phyloP scores from a whole-genome alignment of 73 alveolate genomes.

The Paraurostyla sp. region DNA sequence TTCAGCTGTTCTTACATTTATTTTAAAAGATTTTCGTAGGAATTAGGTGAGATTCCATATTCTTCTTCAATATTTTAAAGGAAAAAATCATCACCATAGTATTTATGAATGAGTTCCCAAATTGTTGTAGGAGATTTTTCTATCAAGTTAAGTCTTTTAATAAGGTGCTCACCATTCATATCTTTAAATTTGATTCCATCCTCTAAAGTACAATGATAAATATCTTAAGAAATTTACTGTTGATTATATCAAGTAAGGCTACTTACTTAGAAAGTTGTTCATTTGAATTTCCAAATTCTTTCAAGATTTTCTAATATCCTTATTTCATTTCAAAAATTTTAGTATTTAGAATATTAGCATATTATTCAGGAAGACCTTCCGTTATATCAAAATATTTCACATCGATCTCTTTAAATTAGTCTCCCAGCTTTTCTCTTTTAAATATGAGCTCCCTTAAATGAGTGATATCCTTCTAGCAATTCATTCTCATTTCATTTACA shows the following conservation, averaged over 20 bases:
- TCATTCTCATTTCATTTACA: background rate
- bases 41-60: constrained; percentile 39
- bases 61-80: constrained; percentile 31
- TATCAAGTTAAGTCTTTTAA: background rate
- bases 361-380: constrained; percentile 1
- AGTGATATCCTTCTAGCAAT: constrained; percentile 27
- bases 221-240: background rate
- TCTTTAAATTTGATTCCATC: constrained; percentile 52
- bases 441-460: constrained; percentile 31
- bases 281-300: background rate
- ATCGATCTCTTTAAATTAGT: constrained; percentile 26
- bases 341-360: background rate
- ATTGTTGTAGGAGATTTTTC: background rate
- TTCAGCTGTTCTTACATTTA: background rate
- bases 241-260: constrained; percentile 14
- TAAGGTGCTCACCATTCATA: constrained; percentile 48
- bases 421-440: constrained; percentile 4
- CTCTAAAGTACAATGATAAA: background rate
- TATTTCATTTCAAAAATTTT: constrained; percentile 36
- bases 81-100: constrained; percentile 52
- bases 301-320: background rate
- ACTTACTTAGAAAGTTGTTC: constrained; percentile 1
- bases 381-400: constrained; percentile 43
- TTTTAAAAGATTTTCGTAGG: background rate
- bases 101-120: constrained; percentile 27